Evolutionary conservation across 2,329 filamentous ascomycete species (phyloP).

Genomic region (Endocalyx cinctus): DNA sequence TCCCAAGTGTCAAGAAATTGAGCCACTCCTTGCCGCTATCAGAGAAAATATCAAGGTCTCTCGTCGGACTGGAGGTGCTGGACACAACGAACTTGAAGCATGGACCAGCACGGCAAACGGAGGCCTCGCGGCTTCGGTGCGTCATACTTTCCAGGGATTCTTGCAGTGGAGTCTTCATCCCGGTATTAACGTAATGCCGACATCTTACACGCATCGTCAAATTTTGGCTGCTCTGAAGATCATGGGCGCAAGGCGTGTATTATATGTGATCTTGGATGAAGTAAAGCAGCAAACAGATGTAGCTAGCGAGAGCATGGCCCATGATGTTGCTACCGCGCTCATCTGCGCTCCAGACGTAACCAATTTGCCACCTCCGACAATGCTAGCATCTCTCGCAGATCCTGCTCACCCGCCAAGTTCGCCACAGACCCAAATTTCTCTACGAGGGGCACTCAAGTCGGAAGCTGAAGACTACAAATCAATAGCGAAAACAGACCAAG

Average conservation of each 20-base stretch:
- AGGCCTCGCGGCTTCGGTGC: conserved; percentile 54
- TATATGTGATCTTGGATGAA: conserved; percentile 63
- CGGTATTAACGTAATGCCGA: conserved; percentile 49
- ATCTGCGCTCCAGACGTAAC: conserved; percentile 62
- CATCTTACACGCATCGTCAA: conserved; percentile 69
- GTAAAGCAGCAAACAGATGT: conserved; percentile 57
- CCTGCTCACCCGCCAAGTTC: conserved; percentile 29
- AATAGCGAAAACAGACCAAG: conserved; percentile 51
- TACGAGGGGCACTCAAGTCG: conserved; percentile 55
- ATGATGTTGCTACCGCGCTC: conserved; percentile 66
- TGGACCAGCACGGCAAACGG: conserved; percentile 57
- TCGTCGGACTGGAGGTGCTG: conserved; percentile 57
- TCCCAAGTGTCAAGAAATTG: conserved; percentile 63
- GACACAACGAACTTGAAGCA: conserved; percentile 62
- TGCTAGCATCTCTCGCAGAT: conserved; percentile 28
- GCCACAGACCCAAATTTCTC: conserved; percentile 46
- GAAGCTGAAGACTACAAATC: conserved; percentile 55
- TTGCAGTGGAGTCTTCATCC: conserved; percentile 63
- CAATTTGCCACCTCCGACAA: conserved; percentile 34
- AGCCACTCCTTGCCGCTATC: conserved; percentile 63
- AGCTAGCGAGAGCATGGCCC: conserved; percentile 55
- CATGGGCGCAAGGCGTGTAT: conserved; percentile 55
- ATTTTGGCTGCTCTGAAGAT: conserved; percentile 57
- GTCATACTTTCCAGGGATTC: conserved; percentile 57
- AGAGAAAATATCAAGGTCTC: conserved; percentile 54